A percentile compares a stretch with the other conserved stretches of the same genome.
phyloP scores from a whole-genome alignment of 805 yeast species.

The Candida sithepensis region DNA sequence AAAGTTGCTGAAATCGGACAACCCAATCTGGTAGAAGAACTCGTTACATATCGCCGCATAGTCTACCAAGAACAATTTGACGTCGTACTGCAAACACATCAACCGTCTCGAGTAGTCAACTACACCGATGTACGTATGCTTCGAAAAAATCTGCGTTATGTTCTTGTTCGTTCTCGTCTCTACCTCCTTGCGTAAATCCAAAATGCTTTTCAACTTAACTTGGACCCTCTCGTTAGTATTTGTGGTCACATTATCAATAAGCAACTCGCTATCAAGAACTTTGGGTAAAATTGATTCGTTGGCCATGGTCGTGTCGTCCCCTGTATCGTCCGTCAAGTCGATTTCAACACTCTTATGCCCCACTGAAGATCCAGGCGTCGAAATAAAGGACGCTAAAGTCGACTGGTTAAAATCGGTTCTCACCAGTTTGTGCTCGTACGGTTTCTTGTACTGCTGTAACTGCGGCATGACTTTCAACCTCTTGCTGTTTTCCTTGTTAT shows the following conservation, averaged over 20 bases:
- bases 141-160: conserved; percentile 64
- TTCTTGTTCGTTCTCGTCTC: conserved; percentile 43
- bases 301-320: not conserved
- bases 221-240: conserved; percentile 27
- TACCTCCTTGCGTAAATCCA: conserved; percentile 49
- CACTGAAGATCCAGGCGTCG: not conserved
- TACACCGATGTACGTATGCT: conserved; percentile 74
- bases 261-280: not conserved
- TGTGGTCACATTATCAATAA: not conserved
- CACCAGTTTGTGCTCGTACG: conserved; percentile 60
- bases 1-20: conserved; percentile 77
- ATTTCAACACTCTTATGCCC: not conserved
- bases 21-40: conserved; percentile 75
- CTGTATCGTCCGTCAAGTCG: not conserved
- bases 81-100: conserved; percentile 82
- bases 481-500: conserved; percentile 4
- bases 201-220: conserved; percentile 57
- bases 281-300: not conserved
- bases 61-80: conserved; percentile 73
- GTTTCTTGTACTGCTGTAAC: conserved; percentile 31
- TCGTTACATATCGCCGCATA: conserved; percentile 67
- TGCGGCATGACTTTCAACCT: conserved; percentile 5
- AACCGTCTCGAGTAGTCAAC: conserved; percentile 69
- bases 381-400: conserved; percentile 40
- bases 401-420: conserved; percentile 69